phyloP scores from a whole-genome alignment of 345 rosid genomes.

The Eucalyptus guilfoylei region DNA sequence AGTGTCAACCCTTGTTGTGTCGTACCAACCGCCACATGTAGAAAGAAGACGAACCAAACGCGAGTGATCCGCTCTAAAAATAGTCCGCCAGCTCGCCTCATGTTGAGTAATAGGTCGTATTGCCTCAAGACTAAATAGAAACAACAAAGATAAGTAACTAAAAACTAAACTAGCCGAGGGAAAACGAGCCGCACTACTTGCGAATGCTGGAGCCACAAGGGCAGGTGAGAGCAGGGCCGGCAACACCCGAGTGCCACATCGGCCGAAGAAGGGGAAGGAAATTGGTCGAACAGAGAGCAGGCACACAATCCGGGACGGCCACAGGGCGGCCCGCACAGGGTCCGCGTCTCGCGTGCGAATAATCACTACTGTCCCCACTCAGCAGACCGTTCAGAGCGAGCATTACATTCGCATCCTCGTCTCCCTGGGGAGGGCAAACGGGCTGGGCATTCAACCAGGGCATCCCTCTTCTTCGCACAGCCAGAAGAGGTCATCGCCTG shows the following conservation, averaged over 20 bases:
- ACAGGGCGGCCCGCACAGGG: background rate
- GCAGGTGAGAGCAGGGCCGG: background rate
- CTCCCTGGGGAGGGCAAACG: background rate
- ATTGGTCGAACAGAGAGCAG: background rate
- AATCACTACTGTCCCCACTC: background rate
- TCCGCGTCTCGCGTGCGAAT: background rate
- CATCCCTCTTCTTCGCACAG: too few relatives aligned
- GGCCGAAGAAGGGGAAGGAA: background rate
- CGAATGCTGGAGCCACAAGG: background rate
- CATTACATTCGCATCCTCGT: background rate
- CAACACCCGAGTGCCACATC: background rate
- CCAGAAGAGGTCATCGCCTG: too few relatives aligned
- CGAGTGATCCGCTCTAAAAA: background rate
- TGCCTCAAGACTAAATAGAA: background rate
- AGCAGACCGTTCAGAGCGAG: background rate
- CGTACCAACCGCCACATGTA: background rate
- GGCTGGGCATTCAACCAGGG: background rate
- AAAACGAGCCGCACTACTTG: background rate
- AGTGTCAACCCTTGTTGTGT: background rate
- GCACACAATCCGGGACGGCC: background rate
- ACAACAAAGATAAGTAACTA: background rate
- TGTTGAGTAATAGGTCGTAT: background rate
- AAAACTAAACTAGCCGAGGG: background rate
- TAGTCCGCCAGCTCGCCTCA: background rate
- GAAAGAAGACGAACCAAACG: background rate